phyloP scores from a whole-genome alignment of 1,139 yeast species.

The Blastobotrys indianensis region DNA sequence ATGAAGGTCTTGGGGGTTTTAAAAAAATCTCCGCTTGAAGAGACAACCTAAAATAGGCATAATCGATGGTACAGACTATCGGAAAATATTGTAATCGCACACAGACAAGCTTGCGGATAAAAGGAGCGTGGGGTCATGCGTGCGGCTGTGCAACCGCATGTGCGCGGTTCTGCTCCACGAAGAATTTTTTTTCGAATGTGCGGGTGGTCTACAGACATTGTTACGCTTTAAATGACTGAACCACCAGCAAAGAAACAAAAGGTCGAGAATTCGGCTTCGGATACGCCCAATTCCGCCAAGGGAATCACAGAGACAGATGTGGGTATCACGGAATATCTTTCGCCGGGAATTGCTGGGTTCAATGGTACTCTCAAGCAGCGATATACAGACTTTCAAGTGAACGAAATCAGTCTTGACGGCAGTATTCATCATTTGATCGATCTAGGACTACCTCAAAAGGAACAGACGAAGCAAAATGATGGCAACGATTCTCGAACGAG shows the following conservation, averaged over 20 bases:
- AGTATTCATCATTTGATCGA: constrained; percentile 70
- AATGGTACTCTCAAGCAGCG: constrained; percentile 77
- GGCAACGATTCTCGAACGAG: constrained; percentile 32
- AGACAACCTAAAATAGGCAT: too few relatives aligned
- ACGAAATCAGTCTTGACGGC: constrained; percentile 68
- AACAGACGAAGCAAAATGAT: constrained; percentile 40
- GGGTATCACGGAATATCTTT: constrained; percentile 72
- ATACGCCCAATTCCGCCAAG: constrained; percentile 1
- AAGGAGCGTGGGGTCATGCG: too few relatives aligned
- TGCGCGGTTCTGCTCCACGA: too few relatives aligned
- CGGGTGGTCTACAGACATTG: background rate
- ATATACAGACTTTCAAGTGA: constrained; percentile 91
- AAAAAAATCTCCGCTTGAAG: too few relatives aligned
- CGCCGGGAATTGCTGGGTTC: constrained; percentile 55
- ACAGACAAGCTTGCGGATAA: too few relatives aligned
- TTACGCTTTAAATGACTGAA: background rate
- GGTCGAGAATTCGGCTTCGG: background rate
- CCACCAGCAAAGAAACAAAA: constrained; percentile 7
- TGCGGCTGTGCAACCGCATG: too few relatives aligned
- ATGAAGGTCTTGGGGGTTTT: too few relatives aligned
- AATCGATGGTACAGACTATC: too few relatives aligned
- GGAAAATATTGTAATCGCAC: too few relatives aligned
- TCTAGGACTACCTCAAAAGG: constrained; percentile 59
- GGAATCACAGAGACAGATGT: constrained; percentile 64
- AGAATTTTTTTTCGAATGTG: too few relatives aligned